Percentiles rank a stretch among this genome's conserved stretches.
Evolutionary conservation across 805 yeast species (phyloP).

Genomic region (Saccharomyces kudriavzevii): DNA sequence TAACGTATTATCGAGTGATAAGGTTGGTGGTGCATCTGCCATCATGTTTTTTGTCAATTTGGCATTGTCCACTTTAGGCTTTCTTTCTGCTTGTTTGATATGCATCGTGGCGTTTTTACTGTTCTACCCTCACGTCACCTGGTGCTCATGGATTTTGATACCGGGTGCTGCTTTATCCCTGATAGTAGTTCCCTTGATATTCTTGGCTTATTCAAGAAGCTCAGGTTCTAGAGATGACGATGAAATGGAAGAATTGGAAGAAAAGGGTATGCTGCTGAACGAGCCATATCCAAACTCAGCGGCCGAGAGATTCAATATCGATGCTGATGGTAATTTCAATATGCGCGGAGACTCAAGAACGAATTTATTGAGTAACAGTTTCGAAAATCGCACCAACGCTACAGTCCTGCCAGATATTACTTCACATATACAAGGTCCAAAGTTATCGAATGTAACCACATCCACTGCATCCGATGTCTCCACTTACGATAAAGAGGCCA

Average conservation of each 20-base stretch:
- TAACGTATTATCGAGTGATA: constrained; percentile 16
- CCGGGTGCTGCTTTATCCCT: constrained; percentile 57
- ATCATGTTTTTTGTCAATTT: constrained; percentile 35
- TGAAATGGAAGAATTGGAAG: constrained; percentile 6
- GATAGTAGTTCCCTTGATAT: constrained; percentile 42
- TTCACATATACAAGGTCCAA: constrained; percentile 1
- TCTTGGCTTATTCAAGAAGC: constrained; percentile 31
- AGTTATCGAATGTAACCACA: neutral
- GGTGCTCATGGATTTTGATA: constrained; percentile 69
- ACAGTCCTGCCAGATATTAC: constrained; percentile 3
- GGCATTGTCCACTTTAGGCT: constrained; percentile 40
- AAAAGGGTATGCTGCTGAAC: neutral
- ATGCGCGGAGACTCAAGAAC: constrained; percentile 1
- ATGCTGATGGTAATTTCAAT: constrained; percentile 7
- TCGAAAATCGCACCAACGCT: neutral
- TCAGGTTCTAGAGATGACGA: constrained; percentile 14
- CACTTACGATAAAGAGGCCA: neutral
- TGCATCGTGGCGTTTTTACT: constrained; percentile 49
- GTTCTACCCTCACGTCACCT: constrained; percentile 56
- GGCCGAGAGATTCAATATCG: constrained; percentile 1
- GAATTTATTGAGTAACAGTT: neutral
- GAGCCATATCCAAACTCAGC: neutral
- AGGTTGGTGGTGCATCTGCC: constrained; percentile 10
- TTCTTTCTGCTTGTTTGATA: constrained; percentile 45
- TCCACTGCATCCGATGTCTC: neutral